phyloP scores from a whole-genome alignment of 2,329 filamentous ascomycete genomes.

The Sporothrix pseudoabietina region DNA sequence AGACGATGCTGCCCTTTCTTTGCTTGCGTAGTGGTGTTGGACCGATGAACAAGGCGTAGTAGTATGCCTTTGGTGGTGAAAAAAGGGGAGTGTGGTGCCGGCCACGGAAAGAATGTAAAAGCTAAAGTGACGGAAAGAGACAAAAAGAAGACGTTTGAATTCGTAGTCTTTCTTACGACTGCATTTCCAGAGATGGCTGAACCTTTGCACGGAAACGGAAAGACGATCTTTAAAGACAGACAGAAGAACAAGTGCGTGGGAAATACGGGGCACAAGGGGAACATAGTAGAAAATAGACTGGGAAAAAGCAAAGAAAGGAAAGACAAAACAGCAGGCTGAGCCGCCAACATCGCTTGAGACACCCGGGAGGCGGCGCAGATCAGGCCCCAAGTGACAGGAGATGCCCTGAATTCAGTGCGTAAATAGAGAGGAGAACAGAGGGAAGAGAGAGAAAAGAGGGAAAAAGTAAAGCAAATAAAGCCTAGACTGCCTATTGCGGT shows the following conservation, averaged over 20 bases:
- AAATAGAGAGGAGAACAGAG: background rate
- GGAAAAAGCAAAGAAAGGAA: constrained; percentile 1
- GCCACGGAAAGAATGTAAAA: constrained; percentile 23
- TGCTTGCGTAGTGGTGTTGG: constrained; percentile 17
- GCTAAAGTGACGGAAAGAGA: constrained; percentile 7
- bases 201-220: constrained; percentile 24
- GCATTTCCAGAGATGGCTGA: constrained; percentile 29
- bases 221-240: background rate
- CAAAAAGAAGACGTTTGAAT: background rate
- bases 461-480: background rate
- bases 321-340: constrained; percentile 1
- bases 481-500: constrained; percentile 1
- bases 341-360: constrained; percentile 8
- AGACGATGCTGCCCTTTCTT: constrained; percentile 26
- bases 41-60: background rate
- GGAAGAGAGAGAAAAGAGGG: background rate
- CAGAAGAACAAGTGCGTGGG: background rate
- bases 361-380: constrained; percentile 19
- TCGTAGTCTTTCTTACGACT: constrained; percentile 14
- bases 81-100: constrained; percentile 6
- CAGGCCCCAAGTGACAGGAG: constrained; percentile 11
- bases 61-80: background rate
- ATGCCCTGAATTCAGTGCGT: background rate
- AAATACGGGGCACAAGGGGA: background rate
- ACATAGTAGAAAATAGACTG: background rate